These are phyloP conservation scores for Myxozyma nipponensis DNA, from an alignment of 805 yeast genomes.

Conservation along the genomic window DNA sequence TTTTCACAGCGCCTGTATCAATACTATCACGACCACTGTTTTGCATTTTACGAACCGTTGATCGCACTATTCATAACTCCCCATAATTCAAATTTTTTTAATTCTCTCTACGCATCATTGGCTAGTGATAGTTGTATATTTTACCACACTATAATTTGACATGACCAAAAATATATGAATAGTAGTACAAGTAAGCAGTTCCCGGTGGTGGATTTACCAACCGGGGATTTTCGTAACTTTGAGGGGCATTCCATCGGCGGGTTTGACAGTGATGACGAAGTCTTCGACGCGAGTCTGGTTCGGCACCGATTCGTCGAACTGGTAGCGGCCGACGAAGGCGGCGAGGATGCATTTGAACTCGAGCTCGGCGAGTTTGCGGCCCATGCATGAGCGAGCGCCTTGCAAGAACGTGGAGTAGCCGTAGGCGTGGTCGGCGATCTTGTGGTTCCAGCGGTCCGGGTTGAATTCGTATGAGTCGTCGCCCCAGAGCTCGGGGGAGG, in stretches of 20 bases:
- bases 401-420: conserved; percentile 20
- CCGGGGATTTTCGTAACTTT: conserved; percentile 16
- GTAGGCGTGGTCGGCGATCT: conserved; percentile 7
- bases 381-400: conserved; percentile 24
- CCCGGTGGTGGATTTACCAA: no score
- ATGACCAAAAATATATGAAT: no score
- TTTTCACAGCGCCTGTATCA: no score
- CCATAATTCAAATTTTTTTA: no score
- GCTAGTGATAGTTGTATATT: no score
- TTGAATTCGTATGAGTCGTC: conserved; percentile 18
- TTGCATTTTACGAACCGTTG: no score
- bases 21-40: no score
- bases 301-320: conserved; percentile 8
- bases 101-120: no score
- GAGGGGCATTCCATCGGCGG: conserved; percentile 16
- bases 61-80: no score
- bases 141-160: no score
- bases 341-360: conserved; percentile 16
- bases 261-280: conserved; percentile 15
- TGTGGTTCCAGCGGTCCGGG: conserved; percentile 23
- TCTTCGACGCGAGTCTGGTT: conserved; percentile 5
- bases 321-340: conserved; percentile 13
- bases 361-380: conserved; percentile 20
- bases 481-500: conserved; percentile 20
- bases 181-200: no score